Percentiles rank a stretch among this genome's conserved stretches.
Conservation (phyloP, 768 basidiomycete genomes). For the Leccinellum luteum region DNA sequence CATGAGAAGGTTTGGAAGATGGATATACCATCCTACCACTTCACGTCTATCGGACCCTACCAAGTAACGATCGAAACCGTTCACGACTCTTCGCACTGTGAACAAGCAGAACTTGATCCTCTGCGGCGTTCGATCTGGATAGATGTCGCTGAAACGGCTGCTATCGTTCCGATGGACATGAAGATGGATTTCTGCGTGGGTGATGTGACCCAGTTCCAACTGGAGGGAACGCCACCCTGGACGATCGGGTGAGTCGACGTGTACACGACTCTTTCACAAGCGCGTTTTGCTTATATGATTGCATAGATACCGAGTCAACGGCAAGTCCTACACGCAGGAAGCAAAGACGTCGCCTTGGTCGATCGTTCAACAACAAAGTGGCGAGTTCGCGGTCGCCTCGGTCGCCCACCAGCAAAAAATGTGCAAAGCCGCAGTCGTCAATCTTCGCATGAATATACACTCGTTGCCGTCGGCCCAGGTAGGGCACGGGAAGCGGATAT, state of each 20-base stretch:
- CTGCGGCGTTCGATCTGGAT: conserved; percentile 67
- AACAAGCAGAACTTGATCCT: conserved; percentile 65
- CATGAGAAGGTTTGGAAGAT: conserved; percentile 62
- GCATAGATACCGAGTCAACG: conserved; percentile 78
- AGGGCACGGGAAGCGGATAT: conserved; percentile 74
- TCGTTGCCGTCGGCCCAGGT: conserved; percentile 87
- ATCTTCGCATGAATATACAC: conserved; percentile 73
- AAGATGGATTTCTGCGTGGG: conserved; percentile 86
- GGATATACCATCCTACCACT: conserved; percentile 64
- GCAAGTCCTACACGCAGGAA: conserved; percentile 68
- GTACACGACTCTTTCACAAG: not conserved
- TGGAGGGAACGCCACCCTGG: conserved; percentile 95
- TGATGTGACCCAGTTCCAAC: conserved; percentile 84
- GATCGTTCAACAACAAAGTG: conserved; percentile 76
- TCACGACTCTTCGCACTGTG: conserved; percentile 79
- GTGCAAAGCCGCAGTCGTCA: conserved; percentile 81
- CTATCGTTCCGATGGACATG: conserved; percentile 81
- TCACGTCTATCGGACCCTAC: conserved; percentile 80
- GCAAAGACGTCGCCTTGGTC: conserved; percentile 82
- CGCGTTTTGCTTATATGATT: conserved; percentile 1
- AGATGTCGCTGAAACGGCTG: conserved; percentile 95
- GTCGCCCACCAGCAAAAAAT: conserved; percentile 91
- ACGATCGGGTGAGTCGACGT: conserved; percentile 61
- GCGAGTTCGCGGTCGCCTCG: conserved; percentile 81
- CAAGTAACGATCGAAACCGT: conserved; percentile 75